Base-by-base conservation (phyloP, 2,329 filamentous ascomycete species). In the Thielaviopsis euricoi region DNA sequence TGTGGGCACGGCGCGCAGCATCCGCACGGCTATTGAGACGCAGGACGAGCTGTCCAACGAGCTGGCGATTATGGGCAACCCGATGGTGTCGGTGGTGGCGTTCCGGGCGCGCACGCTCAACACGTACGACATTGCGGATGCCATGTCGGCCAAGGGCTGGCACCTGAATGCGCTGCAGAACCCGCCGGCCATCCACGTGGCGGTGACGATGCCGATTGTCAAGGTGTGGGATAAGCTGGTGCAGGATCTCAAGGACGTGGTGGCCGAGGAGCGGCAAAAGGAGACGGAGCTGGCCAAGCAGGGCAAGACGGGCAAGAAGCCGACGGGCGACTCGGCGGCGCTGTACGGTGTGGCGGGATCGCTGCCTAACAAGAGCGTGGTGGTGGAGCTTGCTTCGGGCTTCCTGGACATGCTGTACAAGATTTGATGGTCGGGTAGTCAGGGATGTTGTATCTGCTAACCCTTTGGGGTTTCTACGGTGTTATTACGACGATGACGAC, bases 341-440 rank as follows among this genome's bases (percentile, higher is more conserved):
- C 73, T 98, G 62, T 98, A 98, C 71, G 93, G 93, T 57, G 90
- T 98, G 59, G 93, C 93, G 0, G 93, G 93, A 6, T 94, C 87
- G 66, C 71, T 98, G 70, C 93, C 93, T 1, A 94, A 98, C 69
- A 97, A 97, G 79, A 89, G 86, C 64, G 85, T 98, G 37, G 89
- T 98, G 33, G 87, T 88, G 63, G 88, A 95, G 65, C 72, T 98
- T 67, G 91, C 90, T 1, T 87, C 79, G 64, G 91, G 89, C 0
- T 98, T 97, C 71, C 75, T 97, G 67, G 90, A 97, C 72, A 85
- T 93, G 56, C 69, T 96, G 70, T 96, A 96, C 71, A 95, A 95
- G 76, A 85, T 85, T 61, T 93, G 73, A 72, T 10, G n/a, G n/a
- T 17, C 3, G 3, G 10, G 33, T 26, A 26, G 4, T 9, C 9